Evolutionary conservation across 1,284 basidiomycete species (phyloP), one percentile per base, ranked within the genome.

Genomic region (Leccinum pseudoinsigne): DNA sequence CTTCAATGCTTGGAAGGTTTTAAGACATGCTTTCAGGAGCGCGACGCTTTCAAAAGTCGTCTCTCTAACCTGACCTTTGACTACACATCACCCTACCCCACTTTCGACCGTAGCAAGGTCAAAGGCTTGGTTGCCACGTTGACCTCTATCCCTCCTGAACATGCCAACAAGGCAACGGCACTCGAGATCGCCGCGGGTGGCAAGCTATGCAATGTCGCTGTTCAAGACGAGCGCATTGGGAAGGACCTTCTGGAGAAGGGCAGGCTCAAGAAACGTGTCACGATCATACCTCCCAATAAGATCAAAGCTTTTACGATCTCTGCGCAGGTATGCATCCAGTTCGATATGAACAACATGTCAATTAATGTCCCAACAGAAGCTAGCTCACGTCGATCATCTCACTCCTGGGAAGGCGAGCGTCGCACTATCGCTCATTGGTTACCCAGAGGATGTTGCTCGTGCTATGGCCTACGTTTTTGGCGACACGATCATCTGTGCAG

Each of bases 41-140:
- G 92, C n/a, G 95, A 97, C 63, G 72, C 76, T 1, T 79, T 94
- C 69, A 88, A 88, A 69, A 86, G 88, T 57, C 79, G 86, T 59
- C 81, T 97, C 21, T 84, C 89, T 0, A 82, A 84, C 26, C 81
- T 97, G 55, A 90, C 94, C 74, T 98, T 99, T 77, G 84, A 90
- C 59, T 99, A 98, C 72, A 76, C 86, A 1, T 81, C 86, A 57
- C 96, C 96, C 0, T 80, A 84, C 50, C 88, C 91, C 5, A 85
- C 87, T 71, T 99, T 99, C 74, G 94, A 99, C 75, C 84, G 89
- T 31, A 82, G 81, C 26, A 89, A 90, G 67, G 96, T 99, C 72
- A 96, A 97, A 73, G 97, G 97, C 54, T 83, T 93, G n/a, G 90
- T 96, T n/a, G 95, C 92, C 0, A 89, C 88, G 21, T 84, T 98